These are phyloP conservation scores for Anthoceros angustus DNA, from an alignment of 225 moss, liverwort and hornwort species.

Conservation along the genomic window DNA sequence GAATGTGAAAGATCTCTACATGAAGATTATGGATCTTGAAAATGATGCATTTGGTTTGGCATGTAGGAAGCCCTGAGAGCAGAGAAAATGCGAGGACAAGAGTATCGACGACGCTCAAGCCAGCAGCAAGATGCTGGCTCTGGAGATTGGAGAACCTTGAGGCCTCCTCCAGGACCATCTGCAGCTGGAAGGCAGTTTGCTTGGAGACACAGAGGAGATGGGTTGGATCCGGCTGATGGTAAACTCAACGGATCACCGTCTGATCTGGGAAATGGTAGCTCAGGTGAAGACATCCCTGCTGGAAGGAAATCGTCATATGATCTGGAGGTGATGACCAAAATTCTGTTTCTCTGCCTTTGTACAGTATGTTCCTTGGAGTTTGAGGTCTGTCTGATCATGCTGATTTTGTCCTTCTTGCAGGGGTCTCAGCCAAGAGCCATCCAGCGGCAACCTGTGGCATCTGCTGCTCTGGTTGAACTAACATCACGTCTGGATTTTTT, in stretches of 20 bases:
- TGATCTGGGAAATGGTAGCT: neutral
- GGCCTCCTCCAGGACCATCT: constrained; percentile 92
- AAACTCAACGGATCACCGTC: neutral
- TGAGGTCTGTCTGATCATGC: neutral
- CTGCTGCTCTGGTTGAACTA: constrained; percentile 40
- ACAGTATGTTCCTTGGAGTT: neutral
- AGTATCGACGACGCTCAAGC: constrained; percentile 36
- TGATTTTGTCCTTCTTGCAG: neutral
- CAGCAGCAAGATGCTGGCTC: constrained; percentile 40
- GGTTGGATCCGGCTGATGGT: constrained; percentile 32
- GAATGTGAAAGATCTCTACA: neutral
- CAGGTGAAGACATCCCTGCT: neutral
- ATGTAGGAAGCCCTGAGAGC: constrained; percentile 61
- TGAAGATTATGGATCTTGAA: neutral
- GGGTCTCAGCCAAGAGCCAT: neutral
- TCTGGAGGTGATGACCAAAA: neutral
- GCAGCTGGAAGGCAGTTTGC: constrained; percentile 91
- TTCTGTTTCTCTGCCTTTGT: neutral
- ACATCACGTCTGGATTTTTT: constrained; percentile 47
- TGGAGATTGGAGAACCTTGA: constrained; percentile 76
- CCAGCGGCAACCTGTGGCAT: constrained; percentile 29
- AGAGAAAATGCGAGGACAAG: constrained; percentile 59
- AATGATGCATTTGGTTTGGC: neutral
- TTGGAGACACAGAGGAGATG: constrained; percentile 68
- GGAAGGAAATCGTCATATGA: neutral